These are phyloP conservation scores for Malus asiatica DNA, from an alignment of 306 rosid species.

Conservation along the genomic window DNA sequence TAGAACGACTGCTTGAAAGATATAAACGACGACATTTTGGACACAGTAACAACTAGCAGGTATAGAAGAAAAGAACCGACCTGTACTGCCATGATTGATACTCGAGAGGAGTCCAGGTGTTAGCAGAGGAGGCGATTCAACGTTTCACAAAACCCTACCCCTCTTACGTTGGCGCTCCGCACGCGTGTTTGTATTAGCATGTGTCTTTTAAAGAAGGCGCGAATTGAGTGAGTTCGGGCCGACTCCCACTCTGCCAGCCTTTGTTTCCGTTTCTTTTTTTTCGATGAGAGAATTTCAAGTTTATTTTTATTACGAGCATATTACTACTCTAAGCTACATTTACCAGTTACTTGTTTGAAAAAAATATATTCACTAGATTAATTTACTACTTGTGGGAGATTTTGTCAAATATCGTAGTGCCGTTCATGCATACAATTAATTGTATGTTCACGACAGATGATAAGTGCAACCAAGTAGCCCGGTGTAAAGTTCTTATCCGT, in stretches of 20 bases:
- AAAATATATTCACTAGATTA: too few species aligned
- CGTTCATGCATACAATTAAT: too few species aligned
- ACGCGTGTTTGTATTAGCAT: background rate
- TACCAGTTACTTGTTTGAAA: too few species aligned
- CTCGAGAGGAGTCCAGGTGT: conserved; percentile 3
- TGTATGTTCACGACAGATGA: too few species aligned
- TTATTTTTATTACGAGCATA: too few species aligned
- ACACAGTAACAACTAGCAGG: background rate
- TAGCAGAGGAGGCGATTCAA: conserved; percentile 13
- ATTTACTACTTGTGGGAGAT: background rate
- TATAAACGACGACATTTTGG: background rate
- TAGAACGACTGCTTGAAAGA: background rate
- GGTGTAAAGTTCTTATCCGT: too few species aligned
- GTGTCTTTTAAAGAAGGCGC: background rate
- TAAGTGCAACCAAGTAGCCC: too few species aligned
- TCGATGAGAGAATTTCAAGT: too few species aligned
- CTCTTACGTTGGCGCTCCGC: background rate
- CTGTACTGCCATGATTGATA: conserved; percentile 66
- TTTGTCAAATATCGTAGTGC: too few species aligned
- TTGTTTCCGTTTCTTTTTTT: background rate
- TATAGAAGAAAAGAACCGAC: conserved; percentile 11
- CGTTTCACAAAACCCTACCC: conserved; percentile 8
- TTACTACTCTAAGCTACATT: too few species aligned
- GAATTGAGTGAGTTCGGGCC: background rate
- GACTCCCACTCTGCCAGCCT: background rate